Conservation (phyloP, 148 eudicot species). For the Pouteria glomerata region DNA sequence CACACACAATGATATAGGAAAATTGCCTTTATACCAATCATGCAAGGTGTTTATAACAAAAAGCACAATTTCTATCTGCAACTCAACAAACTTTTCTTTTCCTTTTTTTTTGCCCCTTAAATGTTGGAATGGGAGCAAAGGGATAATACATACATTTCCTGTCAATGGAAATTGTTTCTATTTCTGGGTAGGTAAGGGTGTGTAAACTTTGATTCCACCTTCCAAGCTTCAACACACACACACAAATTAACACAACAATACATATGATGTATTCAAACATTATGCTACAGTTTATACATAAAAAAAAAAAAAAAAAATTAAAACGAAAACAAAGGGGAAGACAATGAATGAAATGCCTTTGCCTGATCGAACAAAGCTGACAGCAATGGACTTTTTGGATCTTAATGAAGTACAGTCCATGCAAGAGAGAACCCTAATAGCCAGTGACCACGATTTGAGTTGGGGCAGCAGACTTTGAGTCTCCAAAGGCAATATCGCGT, state of each 20-base stretch:
- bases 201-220: background rate
- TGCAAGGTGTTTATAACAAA: too few species aligned
- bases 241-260: background rate
- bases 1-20: too few species aligned
- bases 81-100: background rate
- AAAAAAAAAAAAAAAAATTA: background rate
- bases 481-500: background rate
- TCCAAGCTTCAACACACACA: constrained; percentile 4
- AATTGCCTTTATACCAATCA: background rate
- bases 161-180: background rate
- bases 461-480: background rate
- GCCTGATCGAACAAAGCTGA: background rate
- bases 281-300: constrained; percentile 7
- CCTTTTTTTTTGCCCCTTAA: background rate
- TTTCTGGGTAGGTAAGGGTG: background rate
- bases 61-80: background rate
- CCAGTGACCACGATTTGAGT: background rate
- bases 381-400: background rate
- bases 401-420: background rate
- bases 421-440: background rate
- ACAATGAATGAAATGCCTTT: background rate
- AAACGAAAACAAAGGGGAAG: background rate
- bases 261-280: background rate
- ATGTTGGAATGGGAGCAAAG: background rate
- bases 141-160: background rate